These are phyloP conservation scores for Sporothrix inflata DNA, from an alignment of 2,329 filamentous ascomycete species.

Conservation along the genomic window DNA sequence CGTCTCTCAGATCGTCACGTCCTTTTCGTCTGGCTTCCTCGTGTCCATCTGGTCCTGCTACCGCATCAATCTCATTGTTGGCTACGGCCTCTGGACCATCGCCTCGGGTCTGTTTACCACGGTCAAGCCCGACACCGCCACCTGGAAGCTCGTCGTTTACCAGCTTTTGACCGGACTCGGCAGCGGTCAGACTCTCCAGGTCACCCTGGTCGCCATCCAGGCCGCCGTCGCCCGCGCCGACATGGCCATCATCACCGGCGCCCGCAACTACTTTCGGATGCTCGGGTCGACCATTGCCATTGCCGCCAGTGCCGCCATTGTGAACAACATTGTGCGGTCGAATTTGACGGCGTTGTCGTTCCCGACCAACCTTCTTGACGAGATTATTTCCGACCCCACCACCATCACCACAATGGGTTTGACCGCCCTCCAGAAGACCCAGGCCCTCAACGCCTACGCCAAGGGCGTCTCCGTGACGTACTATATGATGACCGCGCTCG, in stretches of 20 bases:
- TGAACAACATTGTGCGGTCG: neutral
- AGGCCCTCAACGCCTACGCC: constrained; percentile 2
- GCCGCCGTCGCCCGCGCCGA: constrained; percentile 43
- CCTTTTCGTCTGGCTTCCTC: neutral
- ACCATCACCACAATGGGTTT: neutral
- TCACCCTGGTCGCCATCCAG: constrained; percentile 44
- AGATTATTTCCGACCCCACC: neutral
- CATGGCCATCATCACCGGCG: constrained; percentile 43
- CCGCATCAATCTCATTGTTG: neutral
- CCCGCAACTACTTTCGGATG: constrained; percentile 45
- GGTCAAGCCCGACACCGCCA: neutral
- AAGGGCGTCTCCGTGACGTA: neutral
- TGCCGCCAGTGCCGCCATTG: constrained; percentile 38
- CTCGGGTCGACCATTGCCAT: constrained; percentile 44
- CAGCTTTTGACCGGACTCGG: constrained; percentile 43
- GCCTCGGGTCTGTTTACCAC: neutral
- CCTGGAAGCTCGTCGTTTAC: constrained; percentile 36
- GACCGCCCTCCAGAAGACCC: neutral
- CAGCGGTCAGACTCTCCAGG: constrained; percentile 43
- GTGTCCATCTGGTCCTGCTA: neutral
- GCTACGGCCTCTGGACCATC: neutral
- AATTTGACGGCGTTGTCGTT: neutral
- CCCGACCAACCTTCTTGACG: neutral
- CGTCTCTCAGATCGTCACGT: constrained; percentile 27
- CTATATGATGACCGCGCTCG: neutral